A percentile compares a stretch with the other conserved stretches of the same genome.
Evolutionary conservation across 164 flowering plant species (phyloP).

Genomic region (Akebia trifoliata): DNA sequence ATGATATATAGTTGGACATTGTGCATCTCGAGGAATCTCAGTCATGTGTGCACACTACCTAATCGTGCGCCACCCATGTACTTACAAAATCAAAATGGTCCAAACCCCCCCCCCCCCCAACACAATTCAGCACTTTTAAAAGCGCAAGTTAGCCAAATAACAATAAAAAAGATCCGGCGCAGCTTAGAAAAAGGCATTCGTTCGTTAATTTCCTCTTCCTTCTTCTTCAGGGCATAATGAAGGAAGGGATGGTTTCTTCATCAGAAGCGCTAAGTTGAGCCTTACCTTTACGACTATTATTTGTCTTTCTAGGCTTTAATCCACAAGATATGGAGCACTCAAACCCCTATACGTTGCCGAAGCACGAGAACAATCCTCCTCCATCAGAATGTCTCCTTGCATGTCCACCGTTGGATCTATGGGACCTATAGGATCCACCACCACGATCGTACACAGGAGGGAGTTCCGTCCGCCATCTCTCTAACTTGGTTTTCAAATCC

Average conservation of each 20-base stretch:
- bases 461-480: slow-evolving; percentile 42
- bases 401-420: slow-evolving; percentile 17
- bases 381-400: slow-evolving; percentile 36
- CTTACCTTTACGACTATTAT: background rate
- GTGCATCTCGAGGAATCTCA: no score
- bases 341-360: slow-evolving; percentile 59
- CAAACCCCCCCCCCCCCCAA: no score
- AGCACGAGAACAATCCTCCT: slow-evolving; percentile 52
- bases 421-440: slow-evolving; percentile 4
- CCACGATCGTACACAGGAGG: slow-evolving; percentile 56
- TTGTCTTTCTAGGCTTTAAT: slow-evolving; percentile 3
- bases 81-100: no score
- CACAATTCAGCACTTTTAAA: no score
- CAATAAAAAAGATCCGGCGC: no score
- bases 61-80: no score
- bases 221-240: background rate
- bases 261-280: background rate
- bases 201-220: no score
- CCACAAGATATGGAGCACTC: slow-evolving; percentile 59
- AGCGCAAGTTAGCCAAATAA: no score
- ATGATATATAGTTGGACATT: no score
- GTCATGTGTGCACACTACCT: no score
- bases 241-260: slow-evolving; percentile 1
- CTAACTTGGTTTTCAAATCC: slow-evolving; percentile 30
- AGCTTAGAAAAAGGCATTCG: no score